Base-by-base conservation (phyloP, 2,329 filamentous ascomycete genomes). In the Ceratocystis ficicola region DNA sequence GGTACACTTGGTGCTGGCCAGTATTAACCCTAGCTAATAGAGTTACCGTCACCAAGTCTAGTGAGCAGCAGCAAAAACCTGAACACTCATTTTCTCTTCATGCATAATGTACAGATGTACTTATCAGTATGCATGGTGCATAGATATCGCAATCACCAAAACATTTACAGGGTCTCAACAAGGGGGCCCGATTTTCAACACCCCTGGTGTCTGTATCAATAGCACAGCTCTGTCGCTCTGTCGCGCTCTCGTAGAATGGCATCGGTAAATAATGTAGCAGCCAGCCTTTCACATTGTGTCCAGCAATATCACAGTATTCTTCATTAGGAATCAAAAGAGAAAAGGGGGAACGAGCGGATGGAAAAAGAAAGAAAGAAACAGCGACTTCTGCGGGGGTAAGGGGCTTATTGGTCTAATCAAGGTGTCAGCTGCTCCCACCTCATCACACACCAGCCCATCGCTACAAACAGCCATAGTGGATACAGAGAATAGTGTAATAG, bases 251-350 rank as follows among this genome's bases (percentile, higher is more conserved):
- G 1, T 48, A 4, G 20, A 15, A 28, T 52, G 48, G 36, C 36
- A 52, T 22, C 22, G 22, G 48, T 12, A 22, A 52, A 36, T 22
- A n/a, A 17, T n/a, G 55, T 8, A 59, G 36, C 12, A 41, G 36
- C 55, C 55, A 59, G 32, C 55, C 55, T 59, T 59, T n/a, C 32
- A 36, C 15, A 59, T 59, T 36, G 30, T n/a, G 28, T 20, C 25
- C n/a, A 36, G 55, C 55, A 59, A 36, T n/a, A n/a, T 59, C 28
- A 59, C 30, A n/a, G 36, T 28, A 17, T 36, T 59, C 17, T 59
- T 1, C 22, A 17, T 25, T 6, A 36, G 41, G 28, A 30, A 44
- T 10, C 8, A 8, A 15, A 17, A 62, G 17, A 44, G 28, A 62
- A 62, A 62, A 44, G 6, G 25, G 48, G 48, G 48, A 10, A 25